phyloP scores from a whole-genome alignment of 1,139 yeast genomes.

The Debaryomyces sp. region DNA sequence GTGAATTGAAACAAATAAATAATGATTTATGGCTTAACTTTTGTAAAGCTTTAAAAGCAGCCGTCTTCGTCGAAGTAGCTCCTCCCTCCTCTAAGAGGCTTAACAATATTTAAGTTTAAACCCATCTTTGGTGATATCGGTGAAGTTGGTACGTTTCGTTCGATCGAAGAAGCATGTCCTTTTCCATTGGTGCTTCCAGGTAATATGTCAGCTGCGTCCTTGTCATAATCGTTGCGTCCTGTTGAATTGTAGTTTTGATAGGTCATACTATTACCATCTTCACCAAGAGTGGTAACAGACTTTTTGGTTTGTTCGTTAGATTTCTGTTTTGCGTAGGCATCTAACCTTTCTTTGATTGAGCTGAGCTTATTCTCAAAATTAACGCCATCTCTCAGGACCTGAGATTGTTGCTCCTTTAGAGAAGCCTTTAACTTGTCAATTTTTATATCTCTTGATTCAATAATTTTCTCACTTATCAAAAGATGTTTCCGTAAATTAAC shows the following conservation, averaged over 20 bases:
- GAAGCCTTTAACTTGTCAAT: conserved; percentile 57
- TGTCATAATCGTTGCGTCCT: neutral
- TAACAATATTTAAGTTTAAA: conserved; percentile 59
- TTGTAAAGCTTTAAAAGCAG: neutral
- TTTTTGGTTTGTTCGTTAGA: neutral
- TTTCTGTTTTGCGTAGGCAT: conserved; percentile 13
- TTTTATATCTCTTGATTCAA: conserved; percentile 61
- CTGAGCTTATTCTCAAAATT: conserved; percentile 55
- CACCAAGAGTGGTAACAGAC: neutral
- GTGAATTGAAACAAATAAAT: neutral
- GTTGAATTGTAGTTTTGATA: neutral
- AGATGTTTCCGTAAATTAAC: conserved; percentile 47
- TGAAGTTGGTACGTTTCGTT: conserved; percentile 19
- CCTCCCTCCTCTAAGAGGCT: conserved; percentile 66
- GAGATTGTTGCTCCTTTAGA: conserved; percentile 53
- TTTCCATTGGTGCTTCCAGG: neutral
- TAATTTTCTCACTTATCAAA: conserved; percentile 57
- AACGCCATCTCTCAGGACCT: conserved; percentile 53
- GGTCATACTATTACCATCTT: neutral
- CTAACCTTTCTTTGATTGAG: conserved; percentile 44
- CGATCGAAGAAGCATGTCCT: conserved; percentile 1
- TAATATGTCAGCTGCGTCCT: neutral
- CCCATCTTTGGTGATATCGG: conserved; percentile 42
- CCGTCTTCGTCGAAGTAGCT: conserved; percentile 7
- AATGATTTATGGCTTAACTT: neutral